These are phyloP conservation scores for Rheum nobile DNA, from an alignment of 148 eudicot genomes.

Conservation along the genomic window DNA sequence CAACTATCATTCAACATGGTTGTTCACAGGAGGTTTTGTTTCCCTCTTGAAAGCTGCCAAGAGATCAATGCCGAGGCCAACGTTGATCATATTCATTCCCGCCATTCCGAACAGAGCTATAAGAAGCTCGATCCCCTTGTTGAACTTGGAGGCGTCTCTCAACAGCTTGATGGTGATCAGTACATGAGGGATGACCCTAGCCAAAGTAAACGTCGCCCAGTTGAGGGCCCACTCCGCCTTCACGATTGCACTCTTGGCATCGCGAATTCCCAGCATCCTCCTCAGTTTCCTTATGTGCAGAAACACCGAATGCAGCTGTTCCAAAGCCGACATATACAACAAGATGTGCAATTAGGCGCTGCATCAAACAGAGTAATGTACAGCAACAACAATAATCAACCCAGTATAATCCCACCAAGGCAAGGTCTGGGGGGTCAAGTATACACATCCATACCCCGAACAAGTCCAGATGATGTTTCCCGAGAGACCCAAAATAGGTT, in stretches of 20 bases:
- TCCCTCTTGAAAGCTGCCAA: conserved; percentile 53
- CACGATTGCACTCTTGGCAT: conserved; percentile 43
- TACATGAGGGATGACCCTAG: conserved; percentile 52
- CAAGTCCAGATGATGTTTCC: too few species aligned
- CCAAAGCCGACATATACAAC: neutral
- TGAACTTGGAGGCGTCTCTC: conserved; percentile 68
- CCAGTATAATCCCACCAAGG: too few species aligned
- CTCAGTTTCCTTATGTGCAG: conserved; percentile 70
- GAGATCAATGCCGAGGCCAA: conserved; percentile 71
- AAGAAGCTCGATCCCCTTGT: conserved; percentile 65
- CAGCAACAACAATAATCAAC: too few species aligned
- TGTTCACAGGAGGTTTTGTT: conserved; percentile 14
- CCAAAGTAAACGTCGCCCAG: conserved; percentile 54
- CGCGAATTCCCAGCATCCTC: conserved; percentile 69
- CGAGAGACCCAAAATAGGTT: too few species aligned
- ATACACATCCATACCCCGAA: too few species aligned
- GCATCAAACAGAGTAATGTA: neutral
- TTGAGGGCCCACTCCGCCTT: conserved; percentile 77
- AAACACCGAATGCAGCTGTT: conserved; percentile 70
- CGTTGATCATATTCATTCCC: conserved; percentile 72
- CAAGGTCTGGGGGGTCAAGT: too few species aligned
- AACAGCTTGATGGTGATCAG: conserved; percentile 64
- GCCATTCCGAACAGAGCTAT: conserved; percentile 85
- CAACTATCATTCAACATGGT: neutral
- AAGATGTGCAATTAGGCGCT: neutral